These are phyloP conservation scores for Neotropicomus parvogracilis DNA, from an alignment of 1,284 basidiomycete species.

Conservation along the genomic window DNA sequence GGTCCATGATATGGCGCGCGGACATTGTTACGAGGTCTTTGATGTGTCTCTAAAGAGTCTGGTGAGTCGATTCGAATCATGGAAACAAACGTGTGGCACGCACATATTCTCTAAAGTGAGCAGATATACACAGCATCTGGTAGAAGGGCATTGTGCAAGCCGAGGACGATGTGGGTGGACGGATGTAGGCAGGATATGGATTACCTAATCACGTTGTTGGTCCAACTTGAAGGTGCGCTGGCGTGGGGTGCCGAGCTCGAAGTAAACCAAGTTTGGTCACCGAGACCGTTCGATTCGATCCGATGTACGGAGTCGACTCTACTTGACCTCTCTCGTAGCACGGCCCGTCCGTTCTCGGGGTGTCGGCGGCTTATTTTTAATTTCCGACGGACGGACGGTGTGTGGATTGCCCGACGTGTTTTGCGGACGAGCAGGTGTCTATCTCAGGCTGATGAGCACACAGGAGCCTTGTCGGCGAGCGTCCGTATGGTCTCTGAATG, in stretches of 20 bases:
- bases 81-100: constrained; percentile 21
- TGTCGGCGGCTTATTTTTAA: constrained; percentile 25
- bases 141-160: constrained; percentile 54
- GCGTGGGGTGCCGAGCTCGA: too few relatives aligned
- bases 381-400: constrained; percentile 24
- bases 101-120: constrained; percentile 72
- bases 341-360: neutral
- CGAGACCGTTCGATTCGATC: neutral
- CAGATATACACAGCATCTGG: constrained; percentile 74
- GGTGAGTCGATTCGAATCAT: neutral
- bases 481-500: constrained; percentile 3
- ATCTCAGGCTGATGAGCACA: neutral
- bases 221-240: too few relatives aligned
- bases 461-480: constrained; percentile 4
- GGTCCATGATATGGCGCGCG: constrained; percentile 69
- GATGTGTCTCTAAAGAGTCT: constrained; percentile 58
- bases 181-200: too few relatives aligned
- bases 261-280: neutral
- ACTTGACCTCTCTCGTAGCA: too few relatives aligned
- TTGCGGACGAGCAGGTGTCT: constrained; percentile 9
- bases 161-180: too few relatives aligned
- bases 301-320: neutral
- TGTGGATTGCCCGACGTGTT: constrained; percentile 3
- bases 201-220: too few relatives aligned
- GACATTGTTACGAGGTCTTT: constrained; percentile 73